Evolutionary conservation across 768 basidiomycete species (phyloP).

Genomic region (Suillus subaureus): DNA sequence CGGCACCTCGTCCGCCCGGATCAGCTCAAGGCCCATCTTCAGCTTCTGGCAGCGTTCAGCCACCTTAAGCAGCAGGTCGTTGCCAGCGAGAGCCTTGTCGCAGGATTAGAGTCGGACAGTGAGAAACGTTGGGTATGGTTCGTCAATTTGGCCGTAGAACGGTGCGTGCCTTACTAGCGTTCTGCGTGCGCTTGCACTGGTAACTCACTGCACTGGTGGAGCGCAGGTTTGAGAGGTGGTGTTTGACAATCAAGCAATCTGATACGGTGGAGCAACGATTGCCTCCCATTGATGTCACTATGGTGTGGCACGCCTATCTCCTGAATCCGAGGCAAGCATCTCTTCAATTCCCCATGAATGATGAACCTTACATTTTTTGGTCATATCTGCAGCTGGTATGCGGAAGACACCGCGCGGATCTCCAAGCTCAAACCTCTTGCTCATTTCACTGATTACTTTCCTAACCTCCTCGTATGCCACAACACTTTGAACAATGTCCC

Average conservation of each 20-base stretch:
- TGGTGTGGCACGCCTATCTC: constrained; percentile 45
- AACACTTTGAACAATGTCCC: neutral
- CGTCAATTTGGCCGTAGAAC: constrained; percentile 39
- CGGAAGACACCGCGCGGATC: constrained; percentile 19
- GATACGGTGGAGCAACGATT: constrained; percentile 13
- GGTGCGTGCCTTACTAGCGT: constrained; percentile 20
- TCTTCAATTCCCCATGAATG: neutral
- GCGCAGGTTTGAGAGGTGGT: constrained; percentile 39
- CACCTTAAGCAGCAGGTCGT: constrained; percentile 21
- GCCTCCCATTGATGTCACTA: constrained; percentile 42
- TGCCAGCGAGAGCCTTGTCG: constrained; percentile 17
- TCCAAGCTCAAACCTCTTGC: constrained; percentile 1
- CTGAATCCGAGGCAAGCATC: constrained; percentile 38
- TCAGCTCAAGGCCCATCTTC: constrained; percentile 35
- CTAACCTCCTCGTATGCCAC: constrained; percentile 15
- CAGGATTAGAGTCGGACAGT: constrained; percentile 24
- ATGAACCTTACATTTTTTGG: neutral
- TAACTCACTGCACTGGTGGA: neutral
- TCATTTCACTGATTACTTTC: constrained; percentile 12
- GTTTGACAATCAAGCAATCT: constrained; percentile 11
- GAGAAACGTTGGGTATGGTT: constrained; percentile 42
- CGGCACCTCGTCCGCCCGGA: constrained; percentile 21
- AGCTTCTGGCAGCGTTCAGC: constrained; percentile 30
- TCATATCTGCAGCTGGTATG: constrained; percentile 25
- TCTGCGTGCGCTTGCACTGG: neutral